Conservation (phyloP, 116 monocot genomes). For the Trichopus zeylanicus region DNA sequence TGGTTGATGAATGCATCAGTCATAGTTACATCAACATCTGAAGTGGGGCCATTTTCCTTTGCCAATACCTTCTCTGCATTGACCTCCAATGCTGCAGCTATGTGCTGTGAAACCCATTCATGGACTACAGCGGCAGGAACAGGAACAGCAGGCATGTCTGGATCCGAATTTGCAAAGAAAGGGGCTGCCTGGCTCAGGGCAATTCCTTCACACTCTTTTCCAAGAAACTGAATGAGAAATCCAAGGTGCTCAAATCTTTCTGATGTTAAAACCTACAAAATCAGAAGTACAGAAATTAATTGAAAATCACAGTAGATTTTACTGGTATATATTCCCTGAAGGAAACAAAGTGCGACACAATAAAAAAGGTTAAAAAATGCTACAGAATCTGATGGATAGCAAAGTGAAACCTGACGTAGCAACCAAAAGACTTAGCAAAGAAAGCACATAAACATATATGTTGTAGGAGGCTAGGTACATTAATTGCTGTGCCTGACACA, state of each 20-base stretch:
- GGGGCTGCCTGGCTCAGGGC: constrained; percentile 62
- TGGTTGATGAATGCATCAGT: constrained; percentile 45
- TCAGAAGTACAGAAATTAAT: neutral
- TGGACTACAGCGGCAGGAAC: constrained; percentile 61
- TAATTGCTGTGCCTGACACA: no score
- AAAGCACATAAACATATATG: no score
- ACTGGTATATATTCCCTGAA: no score
- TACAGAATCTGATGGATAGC: no score
- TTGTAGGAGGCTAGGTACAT: no score
- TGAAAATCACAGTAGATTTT: no score
- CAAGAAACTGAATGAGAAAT: constrained; percentile 64
- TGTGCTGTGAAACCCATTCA: constrained; percentile 86
- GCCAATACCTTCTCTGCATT: constrained; percentile 38
- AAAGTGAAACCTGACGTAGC: no score
- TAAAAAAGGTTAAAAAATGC: no score
- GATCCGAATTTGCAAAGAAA: constrained; percentile 92
- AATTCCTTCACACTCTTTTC: constrained; percentile 45
- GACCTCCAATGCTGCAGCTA: constrained; percentile 55
- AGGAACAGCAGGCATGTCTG: constrained; percentile 90
- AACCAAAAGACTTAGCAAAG: no score
- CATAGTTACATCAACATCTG: constrained; percentile 63
- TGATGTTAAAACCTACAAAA: constrained; percentile 53
- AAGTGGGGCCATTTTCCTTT: constrained; percentile 62
- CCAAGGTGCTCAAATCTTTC: constrained; percentile 86
- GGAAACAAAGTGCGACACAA: no score